Evolutionary conservation across 768 basidiomycete species (phyloP).

Genomic region (Russula olivacea): DNA sequence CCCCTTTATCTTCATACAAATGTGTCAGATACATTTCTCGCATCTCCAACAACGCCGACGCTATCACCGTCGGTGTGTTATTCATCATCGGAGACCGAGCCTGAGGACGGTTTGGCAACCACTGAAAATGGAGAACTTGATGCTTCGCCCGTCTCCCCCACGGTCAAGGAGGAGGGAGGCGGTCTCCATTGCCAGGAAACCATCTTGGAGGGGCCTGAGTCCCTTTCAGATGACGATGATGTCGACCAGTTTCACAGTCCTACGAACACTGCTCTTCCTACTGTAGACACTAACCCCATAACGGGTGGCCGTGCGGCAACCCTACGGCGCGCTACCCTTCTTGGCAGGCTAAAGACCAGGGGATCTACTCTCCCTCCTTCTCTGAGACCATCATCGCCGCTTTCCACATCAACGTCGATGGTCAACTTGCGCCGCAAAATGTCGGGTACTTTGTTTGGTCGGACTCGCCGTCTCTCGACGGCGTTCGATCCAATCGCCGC

Average conservation of each 20-base stretch:
- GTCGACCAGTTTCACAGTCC: conserved; percentile 5
- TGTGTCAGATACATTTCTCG: neutral
- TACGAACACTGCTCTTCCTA: neutral
- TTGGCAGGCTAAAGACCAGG: neutral
- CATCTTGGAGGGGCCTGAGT: conserved; percentile 14
- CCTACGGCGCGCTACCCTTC: neutral
- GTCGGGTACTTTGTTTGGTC: neutral
- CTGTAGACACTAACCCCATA: neutral
- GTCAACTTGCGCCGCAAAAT: conserved; percentile 11
- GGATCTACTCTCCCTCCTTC: neutral
- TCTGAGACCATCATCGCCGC: neutral
- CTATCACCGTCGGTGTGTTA: conserved; percentile 13
- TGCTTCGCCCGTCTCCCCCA: conserved; percentile 2
- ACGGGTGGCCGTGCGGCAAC: neutral
- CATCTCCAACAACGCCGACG: conserved; percentile 17
- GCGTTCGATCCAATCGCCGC: neutral
- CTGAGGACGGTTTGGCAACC: neutral
- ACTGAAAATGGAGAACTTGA: conserved; percentile 6
- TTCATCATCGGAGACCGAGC: conserved; percentile 16
- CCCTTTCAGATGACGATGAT: conserved; percentile 11
- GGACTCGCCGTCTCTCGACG: neutral
- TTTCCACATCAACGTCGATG: conserved; percentile 9
- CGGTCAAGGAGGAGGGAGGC: conserved; percentile 14
- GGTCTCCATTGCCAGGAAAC: conserved; percentile 5
- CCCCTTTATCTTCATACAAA: neutral